Percentiles rank a stretch among this genome's conserved stretches.
phyloP scores from a whole-genome alignment of 2,329 filamentous ascomycete genomes.

The Arachnomyces sp. region DNA sequence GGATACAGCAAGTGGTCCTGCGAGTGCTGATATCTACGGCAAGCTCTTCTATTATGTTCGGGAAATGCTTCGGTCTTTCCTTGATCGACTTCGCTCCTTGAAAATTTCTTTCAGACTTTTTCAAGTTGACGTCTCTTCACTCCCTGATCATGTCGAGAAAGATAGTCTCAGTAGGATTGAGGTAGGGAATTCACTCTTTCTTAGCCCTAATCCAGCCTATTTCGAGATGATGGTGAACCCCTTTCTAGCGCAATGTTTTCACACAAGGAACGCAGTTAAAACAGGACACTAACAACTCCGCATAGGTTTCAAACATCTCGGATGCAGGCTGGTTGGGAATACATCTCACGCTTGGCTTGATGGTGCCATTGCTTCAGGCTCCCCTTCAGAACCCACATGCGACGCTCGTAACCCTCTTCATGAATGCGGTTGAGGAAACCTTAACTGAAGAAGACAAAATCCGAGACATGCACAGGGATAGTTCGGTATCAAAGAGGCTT shows the following conservation, averaged over 20 bases:
- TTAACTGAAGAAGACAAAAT: slow-evolving; percentile 1
- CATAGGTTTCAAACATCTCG: slow-evolving; percentile 34
- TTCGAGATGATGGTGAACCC: too few relatives aligned
- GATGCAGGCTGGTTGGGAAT: slow-evolving; percentile 29
- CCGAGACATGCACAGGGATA: too few relatives aligned
- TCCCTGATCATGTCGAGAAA: slow-evolving; percentile 13
- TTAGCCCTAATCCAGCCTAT: not conserved
- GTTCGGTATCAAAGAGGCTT: slow-evolving; percentile 1
- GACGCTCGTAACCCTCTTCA: slow-evolving; percentile 35
- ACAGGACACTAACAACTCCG: not conserved
- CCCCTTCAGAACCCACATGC: slow-evolving; percentile 30
- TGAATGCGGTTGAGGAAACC: slow-evolving; percentile 27
- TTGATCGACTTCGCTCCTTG: slow-evolving; percentile 14
- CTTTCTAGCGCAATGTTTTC: too few relatives aligned
- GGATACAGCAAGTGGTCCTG: slow-evolving; percentile 11
- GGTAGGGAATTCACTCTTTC: slow-evolving; percentile 20
- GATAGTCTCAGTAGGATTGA: slow-evolving; percentile 31
- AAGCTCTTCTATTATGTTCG: slow-evolving; percentile 29
- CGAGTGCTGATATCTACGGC: slow-evolving; percentile 32
- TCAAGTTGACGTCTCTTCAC: slow-evolving; percentile 17
- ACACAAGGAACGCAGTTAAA: too few relatives aligned
- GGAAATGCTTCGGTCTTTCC: slow-evolving; percentile 24
- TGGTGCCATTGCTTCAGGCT: slow-evolving; percentile 28
- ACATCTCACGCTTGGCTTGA: slow-evolving; percentile 14
- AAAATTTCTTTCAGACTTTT: slow-evolving; percentile 22